Base-by-base conservation (phyloP, 129 eudicot genomes). In the Cynara cardunculus region DNA sequence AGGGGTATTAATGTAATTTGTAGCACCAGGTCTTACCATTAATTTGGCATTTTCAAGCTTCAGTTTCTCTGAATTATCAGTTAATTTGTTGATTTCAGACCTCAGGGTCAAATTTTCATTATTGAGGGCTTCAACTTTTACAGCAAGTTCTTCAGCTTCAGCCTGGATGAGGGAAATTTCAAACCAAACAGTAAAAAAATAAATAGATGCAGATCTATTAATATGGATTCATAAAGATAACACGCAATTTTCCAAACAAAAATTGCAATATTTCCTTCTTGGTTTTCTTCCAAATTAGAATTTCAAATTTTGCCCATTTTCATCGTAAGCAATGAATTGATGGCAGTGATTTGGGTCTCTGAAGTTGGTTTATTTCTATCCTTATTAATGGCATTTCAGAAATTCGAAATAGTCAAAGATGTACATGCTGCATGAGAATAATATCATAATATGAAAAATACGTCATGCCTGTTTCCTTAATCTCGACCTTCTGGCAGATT, bases 401-500 rank as follows among this genome's bases (percentile, higher is more conserved):
- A 16, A 53, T 53, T 39, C 16, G 7, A 53, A 53, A 53, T 53
- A 16, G 22, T 16, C 22, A 53, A 53, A 53, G 62, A 53, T 16
- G 62, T 49, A 0, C 0, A 49, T 49, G 62, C 62, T 49, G 16
- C 21, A 14, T 49, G 21, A 49, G 1, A 5, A 53, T 53, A 53
- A 53, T 49, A 49, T 49, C 61, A 16, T 44, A 44, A 12, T 46
- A 46, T 46, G 61, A 46, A 14, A 46, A 46, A 46, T 46, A 46
- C 2, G 61, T 46, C 65, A 56, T 70, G 91, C 98, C 97, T 91
- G 97, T 82, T 91, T 93, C 85, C 97, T 89, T 81, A 93, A 85
- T 77, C 98, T 83, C 75, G 98, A 93, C 86, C 97, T 87, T 84
- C 98, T 88, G 3, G 98, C 98, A 53, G 98, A 93, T 88, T 93